Base-by-base conservation (phyloP, 108 stramenopile genomes). In the Nitzschia sp. region DNA sequence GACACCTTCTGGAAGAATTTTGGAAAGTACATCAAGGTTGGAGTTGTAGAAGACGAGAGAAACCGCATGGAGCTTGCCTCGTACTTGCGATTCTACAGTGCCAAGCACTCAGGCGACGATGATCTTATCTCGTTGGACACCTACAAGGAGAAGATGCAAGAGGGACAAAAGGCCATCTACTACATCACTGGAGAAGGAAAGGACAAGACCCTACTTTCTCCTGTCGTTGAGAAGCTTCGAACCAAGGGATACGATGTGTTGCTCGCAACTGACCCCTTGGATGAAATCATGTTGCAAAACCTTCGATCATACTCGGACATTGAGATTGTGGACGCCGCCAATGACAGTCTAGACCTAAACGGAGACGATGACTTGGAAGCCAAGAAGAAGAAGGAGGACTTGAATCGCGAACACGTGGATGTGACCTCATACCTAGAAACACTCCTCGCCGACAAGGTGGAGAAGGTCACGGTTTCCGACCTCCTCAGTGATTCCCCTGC, bases 1-100 rank as follows among this genome's bases (percentile, higher is more conserved):
- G 69, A 77, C 58, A 83, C 83, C 69, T 97, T 97, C 77, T 95
- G 90, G 95, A 94, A 93, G 59, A 96, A 96, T 77, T 97, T 96
- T 78, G 98, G 97, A 25, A 96, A 96, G 78, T 97, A 98, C 83
- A 65, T 98, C 8, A 98, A 98, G 83, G 96, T 96, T 46, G 93
- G 95, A 10, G 73, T 89, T 22, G 87, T 97, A 26, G 97, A 98
- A 79, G 95, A 96, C 59, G 88, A 91, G 63, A 79, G 79, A 60
- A 90, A 92, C 70, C 89, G 92, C 67, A 81, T 91, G 20, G 95
- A 96, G 50, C 87, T 98, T 63, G 87, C 90, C 15, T 79, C 77
- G 17, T 82, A 96, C 17, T 72, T 89, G 39, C 87, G 94, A 44
- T 98, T 95, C 81, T 91, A 76, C 76, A 90, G n/a, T 15, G 91